Evolutionary conservation across 2,329 filamentous ascomycete genomes (phyloP), one percentile per base, ranked within the genome.

Genomic region (Cladosporium cucumerinum): DNA sequence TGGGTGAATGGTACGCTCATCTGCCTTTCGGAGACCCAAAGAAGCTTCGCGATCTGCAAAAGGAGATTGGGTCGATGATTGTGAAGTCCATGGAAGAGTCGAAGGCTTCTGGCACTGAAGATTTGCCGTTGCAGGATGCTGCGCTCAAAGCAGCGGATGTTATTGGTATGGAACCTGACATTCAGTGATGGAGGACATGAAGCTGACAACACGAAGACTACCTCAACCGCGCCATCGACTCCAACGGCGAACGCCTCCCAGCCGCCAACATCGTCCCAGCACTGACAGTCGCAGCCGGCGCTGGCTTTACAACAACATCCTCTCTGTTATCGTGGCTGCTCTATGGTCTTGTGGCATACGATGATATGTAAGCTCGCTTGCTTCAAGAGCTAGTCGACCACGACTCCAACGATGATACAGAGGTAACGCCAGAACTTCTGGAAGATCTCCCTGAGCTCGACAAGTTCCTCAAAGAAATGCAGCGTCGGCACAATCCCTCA

Each of bases 281-380:
- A 1, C 75, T 86, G 0, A 75, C 86, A 2, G 83, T 87, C 3
- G 80, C 81, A 7, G 84, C 81, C 0, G 85, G 78, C 4, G 86
- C 86, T 2, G 86, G 86, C 23, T 88, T 88, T 76, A 86, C 83
- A 1, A 88, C 86, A 0, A 88, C 84, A 0, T 83, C 81, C 3
- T 84, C 84, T 0, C 79, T 87, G 3, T 77, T 87, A 1, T 85
- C 84, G 0, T 88, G 85, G 86, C 76, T 85, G 1, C 71, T 87
- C 46, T 87, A 86, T 70, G 78, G 80, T 5, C 73, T 87, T 1
- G 80, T 83, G 5, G 76, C 73, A 2, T 87, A 88, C 69, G 78
- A 80, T 0, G 85, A 83, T 0, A 82, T 82, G 73, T 86, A 88
- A 70, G 84, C 85, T 11, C 76, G 81, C 1, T 78, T 88, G 0